A percentile compares a stretch with the other conserved stretches of the same genome.
Conservation (phyloP, 805 yeast genomes). For the Hanseniaspora jakobsenii region DNA sequence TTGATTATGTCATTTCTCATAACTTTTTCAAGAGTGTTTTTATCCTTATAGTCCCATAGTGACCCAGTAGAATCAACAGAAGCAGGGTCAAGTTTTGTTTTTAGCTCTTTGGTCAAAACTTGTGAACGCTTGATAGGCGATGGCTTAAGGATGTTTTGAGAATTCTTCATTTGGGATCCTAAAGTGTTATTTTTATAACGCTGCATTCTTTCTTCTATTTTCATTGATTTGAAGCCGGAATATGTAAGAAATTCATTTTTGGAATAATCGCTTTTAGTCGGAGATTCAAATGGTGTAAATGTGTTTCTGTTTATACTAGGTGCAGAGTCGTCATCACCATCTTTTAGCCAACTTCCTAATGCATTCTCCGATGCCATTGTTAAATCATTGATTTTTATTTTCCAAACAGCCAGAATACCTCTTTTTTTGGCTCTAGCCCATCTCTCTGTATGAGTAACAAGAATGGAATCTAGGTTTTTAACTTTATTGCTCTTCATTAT, state of each 20-base stretch:
- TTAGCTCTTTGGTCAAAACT: background rate
- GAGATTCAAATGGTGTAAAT: background rate
- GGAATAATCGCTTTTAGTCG: background rate
- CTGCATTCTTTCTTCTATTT: background rate
- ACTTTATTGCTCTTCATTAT: slow-evolving; percentile 1
- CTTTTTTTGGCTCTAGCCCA: slow-evolving; percentile 11
- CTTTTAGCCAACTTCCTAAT: no score
- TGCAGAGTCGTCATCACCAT: background rate
- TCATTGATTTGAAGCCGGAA: background rate
- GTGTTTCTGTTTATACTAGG: no score
- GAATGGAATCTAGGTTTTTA: background rate
- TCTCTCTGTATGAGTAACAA: slow-evolving; percentile 4
- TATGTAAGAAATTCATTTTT: background rate
- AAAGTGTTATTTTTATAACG: background rate
- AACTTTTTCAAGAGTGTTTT: background rate
- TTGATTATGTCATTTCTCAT: background rate
- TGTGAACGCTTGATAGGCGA: background rate
- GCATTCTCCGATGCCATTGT: no score
- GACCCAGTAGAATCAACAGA: no score
- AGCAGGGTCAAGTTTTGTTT: background rate
- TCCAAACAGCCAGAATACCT: slow-evolving; percentile 5
- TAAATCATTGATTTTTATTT: background rate
- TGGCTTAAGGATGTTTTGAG: background rate
- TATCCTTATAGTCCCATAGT: no score
- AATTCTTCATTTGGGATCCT: background rate